Base-by-base conservation (phyloP, 78 protist genomes). In the Chrysochromulina parva region DNA sequence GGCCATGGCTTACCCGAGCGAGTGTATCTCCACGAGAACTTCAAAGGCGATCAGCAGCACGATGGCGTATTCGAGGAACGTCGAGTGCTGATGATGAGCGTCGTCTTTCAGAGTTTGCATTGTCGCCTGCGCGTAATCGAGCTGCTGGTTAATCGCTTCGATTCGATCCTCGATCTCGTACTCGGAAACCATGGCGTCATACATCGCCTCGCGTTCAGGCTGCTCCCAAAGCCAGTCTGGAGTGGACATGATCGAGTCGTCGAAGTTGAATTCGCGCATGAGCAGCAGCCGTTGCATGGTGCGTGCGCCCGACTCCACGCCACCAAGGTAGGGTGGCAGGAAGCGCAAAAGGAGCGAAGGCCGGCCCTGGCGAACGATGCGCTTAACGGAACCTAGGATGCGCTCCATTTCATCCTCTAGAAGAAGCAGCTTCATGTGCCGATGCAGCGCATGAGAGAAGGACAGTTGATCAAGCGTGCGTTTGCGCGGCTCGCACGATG, bases 231-330 rank as follows among this genome's bases (percentile, higher is more conserved):
- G 59, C 57, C 47, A 78, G 47, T 78, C 86, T 2, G 86, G 86
- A 14, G 86, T 78, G 19, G 24, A 5, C 57, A 78, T 53, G 47
- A 78, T 20, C 62, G 50, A 58, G 22, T 58, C 6, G 24, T 78
- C 86, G 20, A n/a, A 53, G 86, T 78, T 78, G 62, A 78, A 78
- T 47, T 78, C 86, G 57, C 86, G 86, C 38, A 53, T 17, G 62
- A 50, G 60, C 55, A 78, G 59, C 62, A 78, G 58, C 48, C 59
- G n/a, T 20, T 53, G 58, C 47, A 78, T 78, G 53, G 26, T 74
- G 24, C 19, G 6, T 3, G 55, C 82, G 19, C 28, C 13, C 6
- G 55, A 74, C 20, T 74, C 71, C 71, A 20, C 71, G 71, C 62
- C 24, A 58, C 24, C 62, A 58, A 58, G 62, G 24, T 58, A 20